Evolutionary conservation across 2,329 filamentous ascomycete species (phyloP).

Genomic region (Alternaria atra): DNA sequence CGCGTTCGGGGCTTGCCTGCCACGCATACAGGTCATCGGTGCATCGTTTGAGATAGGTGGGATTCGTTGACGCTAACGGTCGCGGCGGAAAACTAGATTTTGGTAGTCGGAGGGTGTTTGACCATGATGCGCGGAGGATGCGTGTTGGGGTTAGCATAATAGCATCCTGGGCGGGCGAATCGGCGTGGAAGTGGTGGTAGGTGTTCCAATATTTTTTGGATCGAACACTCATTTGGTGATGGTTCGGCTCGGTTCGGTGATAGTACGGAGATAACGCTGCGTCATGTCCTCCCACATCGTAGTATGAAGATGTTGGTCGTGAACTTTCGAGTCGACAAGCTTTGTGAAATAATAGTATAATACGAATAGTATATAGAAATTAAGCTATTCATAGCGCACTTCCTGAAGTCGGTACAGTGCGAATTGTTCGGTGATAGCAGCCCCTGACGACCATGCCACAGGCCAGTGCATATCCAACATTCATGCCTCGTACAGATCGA

Average conservation of each 20-base stretch:
- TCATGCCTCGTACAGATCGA: background rate
- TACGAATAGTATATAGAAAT: rapidly evolving
- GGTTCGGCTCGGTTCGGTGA: constrained; percentile 23
- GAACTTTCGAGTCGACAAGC: background rate
- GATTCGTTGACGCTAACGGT: constrained; percentile 42
- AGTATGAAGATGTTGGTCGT: background rate
- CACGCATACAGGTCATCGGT: constrained; percentile 89
- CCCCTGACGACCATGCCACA: background rate
- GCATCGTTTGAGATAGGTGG: constrained; percentile 74
- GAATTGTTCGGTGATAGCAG: background rate
- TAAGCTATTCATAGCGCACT: background rate
- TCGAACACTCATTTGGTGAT: constrained; percentile 19
- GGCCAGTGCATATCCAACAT: background rate
- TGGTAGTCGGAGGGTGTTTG: constrained; percentile 58
- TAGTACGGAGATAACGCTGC: constrained; percentile 5
- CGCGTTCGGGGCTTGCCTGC: constrained; percentile 67
- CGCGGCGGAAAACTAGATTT: constrained; percentile 60
- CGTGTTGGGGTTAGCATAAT: constrained; percentile 52
- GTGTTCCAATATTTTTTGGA: constrained; percentile 26
- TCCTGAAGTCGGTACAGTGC: background rate
- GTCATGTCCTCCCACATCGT: background rate
- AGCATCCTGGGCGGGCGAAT: constrained; percentile 42
- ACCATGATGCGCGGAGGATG: constrained; percentile 53
- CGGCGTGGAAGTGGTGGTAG: constrained; percentile 9
- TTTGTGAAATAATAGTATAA: background rate